These are phyloP conservation scores for Acmispon strigosus DNA, from an alignment of 306 rosid species.

Conservation along the genomic window DNA sequence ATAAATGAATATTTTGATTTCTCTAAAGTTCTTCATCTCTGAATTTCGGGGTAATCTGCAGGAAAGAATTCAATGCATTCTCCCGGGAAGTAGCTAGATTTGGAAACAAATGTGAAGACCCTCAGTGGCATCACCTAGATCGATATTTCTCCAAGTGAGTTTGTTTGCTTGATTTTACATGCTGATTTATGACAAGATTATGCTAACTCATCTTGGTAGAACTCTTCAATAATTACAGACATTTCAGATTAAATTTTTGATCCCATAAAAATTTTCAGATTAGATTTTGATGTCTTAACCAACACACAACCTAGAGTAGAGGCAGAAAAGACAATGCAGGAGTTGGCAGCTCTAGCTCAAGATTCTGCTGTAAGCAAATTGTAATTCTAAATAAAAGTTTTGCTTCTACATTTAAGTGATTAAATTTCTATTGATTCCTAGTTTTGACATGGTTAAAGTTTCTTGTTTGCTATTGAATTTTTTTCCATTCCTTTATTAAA, in stretches of 20 bases:
- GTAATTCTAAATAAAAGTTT: background rate
- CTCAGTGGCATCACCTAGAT: constrained; percentile 77
- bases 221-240: constrained; percentile 13
- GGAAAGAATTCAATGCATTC: constrained; percentile 69
- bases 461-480: background rate
- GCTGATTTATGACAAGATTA: background rate
- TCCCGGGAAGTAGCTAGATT: constrained; percentile 70
- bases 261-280: constrained; percentile 43
- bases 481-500: background rate
- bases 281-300: constrained; percentile 40
- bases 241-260: constrained; percentile 37
- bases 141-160: constrained; percentile 63
- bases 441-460: background rate
- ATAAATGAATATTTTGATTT: background rate
- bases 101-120: constrained; percentile 71
- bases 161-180: background rate
- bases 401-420: constrained; percentile 8
- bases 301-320: constrained; percentile 40
- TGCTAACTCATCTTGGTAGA: background rate
- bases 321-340: constrained; percentile 62
- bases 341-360: constrained; percentile 52
- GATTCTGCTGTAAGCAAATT: constrained; percentile 68
- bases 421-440: background rate
- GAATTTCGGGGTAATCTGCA: constrained; percentile 23
- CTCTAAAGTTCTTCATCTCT: constrained; percentile 7